phyloP scores from a whole-genome alignment of 2,329 filamentous ascomycete species.

The Gaeumannomyces tritici region DNA sequence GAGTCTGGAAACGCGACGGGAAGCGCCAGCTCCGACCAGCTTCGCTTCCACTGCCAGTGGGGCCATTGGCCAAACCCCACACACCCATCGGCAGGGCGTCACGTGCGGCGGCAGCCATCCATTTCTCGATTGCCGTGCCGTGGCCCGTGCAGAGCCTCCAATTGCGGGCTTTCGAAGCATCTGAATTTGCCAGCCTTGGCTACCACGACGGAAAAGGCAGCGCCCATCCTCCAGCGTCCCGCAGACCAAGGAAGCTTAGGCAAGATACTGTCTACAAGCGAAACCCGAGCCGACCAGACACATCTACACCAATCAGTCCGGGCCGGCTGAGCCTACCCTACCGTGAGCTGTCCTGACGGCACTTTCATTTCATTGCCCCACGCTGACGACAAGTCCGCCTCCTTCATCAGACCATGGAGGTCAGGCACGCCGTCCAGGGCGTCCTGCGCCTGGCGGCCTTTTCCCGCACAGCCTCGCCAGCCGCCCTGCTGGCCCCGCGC shows the following conservation, averaged over 20 bases:
- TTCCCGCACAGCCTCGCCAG: not conserved
- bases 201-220: no score
- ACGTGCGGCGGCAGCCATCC: not conserved
- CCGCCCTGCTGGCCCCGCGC: not conserved
- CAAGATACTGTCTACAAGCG: no score
- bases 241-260: no score
- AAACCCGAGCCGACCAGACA: no score
- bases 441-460: not conserved
- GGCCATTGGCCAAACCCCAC: not conserved
- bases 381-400: not conserved
- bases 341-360: not conserved
- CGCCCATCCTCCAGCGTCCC: no score
- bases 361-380: no score
- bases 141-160: not conserved
- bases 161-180: not conserved
- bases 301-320: not conserved
- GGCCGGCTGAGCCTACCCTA: not conserved
- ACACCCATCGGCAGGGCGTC: not conserved
- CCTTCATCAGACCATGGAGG: not conserved
- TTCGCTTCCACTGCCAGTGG: not conserved
- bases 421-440: conserved; percentile 2
- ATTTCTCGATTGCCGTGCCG: no score
- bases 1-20: not conserved
- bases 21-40: not conserved
- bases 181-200: not conserved